Percentiles rank a stretch among this genome's conserved stretches.
These are phyloP conservation scores for Saccharum spontaneum DNA, from an alignment of 176 grass and related monocot species.

Conservation along the genomic window DNA sequence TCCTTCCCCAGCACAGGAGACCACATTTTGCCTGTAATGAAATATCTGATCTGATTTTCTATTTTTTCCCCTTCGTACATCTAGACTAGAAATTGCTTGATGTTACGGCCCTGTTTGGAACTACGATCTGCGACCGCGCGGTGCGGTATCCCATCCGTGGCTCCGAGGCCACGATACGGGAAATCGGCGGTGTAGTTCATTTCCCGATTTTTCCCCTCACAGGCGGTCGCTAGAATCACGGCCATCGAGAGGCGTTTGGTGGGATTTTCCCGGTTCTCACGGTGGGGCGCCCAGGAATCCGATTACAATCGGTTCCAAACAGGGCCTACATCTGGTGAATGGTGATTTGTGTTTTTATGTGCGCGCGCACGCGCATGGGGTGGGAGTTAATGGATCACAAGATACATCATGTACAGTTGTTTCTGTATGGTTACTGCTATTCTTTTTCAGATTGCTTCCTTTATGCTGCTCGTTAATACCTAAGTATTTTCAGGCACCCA, in stretches of 20 bases:
- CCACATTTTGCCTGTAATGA: neutral
- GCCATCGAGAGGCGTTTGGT: neutral
- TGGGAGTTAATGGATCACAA: neutral
- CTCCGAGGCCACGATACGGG: neutral
- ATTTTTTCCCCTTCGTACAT: constrained; percentile 8
- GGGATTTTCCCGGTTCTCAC: neutral
- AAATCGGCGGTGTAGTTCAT: too few species aligned
- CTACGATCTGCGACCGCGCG: neutral
- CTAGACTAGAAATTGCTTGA: constrained; percentile 9
- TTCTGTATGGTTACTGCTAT: constrained; percentile 14
- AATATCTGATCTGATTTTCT: constrained; percentile 18
- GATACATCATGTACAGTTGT: constrained; percentile 12
- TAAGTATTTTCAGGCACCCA: constrained; percentile 41
- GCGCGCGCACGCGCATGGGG: neutral
- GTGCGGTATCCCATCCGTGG: neutral
- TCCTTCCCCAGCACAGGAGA: neutral
- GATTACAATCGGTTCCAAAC: too few species aligned
- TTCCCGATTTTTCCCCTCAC: too few species aligned
- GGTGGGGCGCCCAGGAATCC: neutral
- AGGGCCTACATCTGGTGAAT: neutral
- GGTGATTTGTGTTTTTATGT: neutral
- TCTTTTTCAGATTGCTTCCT: constrained; percentile 22
- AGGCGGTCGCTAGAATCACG: too few species aligned
- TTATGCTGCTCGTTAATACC: constrained; percentile 33
- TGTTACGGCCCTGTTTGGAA: neutral